Base-by-base conservation (phyloP, 148 eudicot species). In the Euryodendron excelsum region DNA sequence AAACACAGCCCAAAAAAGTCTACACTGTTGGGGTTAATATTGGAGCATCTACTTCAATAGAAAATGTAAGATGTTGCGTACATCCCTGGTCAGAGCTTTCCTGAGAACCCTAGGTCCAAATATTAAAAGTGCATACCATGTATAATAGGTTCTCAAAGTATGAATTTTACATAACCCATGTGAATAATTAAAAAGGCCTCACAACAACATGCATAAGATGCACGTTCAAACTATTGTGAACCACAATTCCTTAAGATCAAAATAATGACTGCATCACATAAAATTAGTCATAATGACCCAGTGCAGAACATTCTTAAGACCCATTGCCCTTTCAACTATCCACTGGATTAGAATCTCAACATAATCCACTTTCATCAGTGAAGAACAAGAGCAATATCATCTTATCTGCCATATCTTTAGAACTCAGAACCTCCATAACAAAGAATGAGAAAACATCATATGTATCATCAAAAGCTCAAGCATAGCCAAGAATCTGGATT, bases 391-490 rank as follows among this genome's bases (percentile, higher is more conserved):
- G 33, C 30, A 11, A 8, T 5, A 67, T 10, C 9, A 67, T 67
- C 48, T 37, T 37, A 37, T 11, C 25, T 67, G 1, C 14, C 50
- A 21, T 67, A 20, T 37, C 71, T 67, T 3, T 11, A 67, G 50
- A 37, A n/a, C 48, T 21, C 27, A 37, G 50, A 23, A 67, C 44
- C 71, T 37, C 50, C 50, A 67, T 12, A 37, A 37, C 27, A 12
- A 67, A 23, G 31, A 2, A 25, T 53, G 18, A 44, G 71, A 67
- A 67, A 23, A 67, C 25, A 67, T 9, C 33, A 23, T 12, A 67
- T 12, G 34, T 67, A 67, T 67, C 71, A 67, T 25, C 48, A 67
- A 67, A 37, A 37, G 25, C 56, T 58, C 13, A 18, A 77, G 66
- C 44, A 71, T 59, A n/a, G 3, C 12, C 36, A 47, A 18, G 56